Evolutionary conservation across 106 monocot species (phyloP).

Genomic region (Acorus gramineus): DNA sequence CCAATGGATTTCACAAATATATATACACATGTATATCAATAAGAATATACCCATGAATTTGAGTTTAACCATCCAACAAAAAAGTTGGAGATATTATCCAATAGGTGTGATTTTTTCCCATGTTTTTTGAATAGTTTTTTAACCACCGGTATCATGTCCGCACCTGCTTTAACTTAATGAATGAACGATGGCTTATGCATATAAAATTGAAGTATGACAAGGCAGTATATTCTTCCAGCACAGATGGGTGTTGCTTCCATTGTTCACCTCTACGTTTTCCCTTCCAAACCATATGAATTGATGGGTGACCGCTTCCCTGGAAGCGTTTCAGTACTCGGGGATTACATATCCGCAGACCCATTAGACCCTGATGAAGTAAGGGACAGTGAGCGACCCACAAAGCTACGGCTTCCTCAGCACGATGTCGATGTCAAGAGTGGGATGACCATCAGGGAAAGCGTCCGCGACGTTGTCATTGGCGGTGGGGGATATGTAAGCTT

Average conservation of each 20-base stretch:
- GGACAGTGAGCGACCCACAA: conserved; percentile 83
- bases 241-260: conserved; percentile 93
- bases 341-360: conserved; percentile 78
- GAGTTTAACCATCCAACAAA: no score
- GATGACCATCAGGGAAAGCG: conserved; percentile 73
- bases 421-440: conserved; percentile 33
- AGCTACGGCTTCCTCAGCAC: conserved; percentile 73
- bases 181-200: background rate
- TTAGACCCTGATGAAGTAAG: conserved; percentile 88
- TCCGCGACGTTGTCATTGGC: conserved; percentile 84
- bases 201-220: conserved; percentile 4
- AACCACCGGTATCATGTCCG: no score
- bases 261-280: conserved; percentile 87
- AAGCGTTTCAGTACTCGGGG: conserved; percentile 72
- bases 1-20: no score
- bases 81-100: no score
- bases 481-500: conserved; percentile 88
- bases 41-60: no score
- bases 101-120: no score
- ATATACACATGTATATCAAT: no score
- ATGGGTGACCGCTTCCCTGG: conserved; percentile 64
- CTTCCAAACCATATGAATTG: conserved; percentile 72
- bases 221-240: conserved; percentile 29
- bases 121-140: no score
- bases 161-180: no score